Percentiles rank a stretch among this genome's conserved stretches.
These are phyloP conservation scores for Peterozyma xylosa DNA, from an alignment of 805 yeast species.

Conservation along the genomic window DNA sequence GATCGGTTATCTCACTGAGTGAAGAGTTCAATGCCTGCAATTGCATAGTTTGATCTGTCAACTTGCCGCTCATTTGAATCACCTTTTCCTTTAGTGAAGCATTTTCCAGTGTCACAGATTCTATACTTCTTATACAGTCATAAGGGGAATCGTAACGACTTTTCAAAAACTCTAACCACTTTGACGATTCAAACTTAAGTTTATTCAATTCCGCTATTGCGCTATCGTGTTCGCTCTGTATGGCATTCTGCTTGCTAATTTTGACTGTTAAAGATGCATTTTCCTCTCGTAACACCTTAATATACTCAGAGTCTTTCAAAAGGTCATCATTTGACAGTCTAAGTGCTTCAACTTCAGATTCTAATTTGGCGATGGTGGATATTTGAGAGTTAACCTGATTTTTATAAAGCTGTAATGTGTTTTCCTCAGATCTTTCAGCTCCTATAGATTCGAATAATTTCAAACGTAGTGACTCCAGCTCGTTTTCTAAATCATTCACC, in stretches of 20 bases:
- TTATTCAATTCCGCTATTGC: not conserved
- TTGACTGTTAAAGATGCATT: not conserved
- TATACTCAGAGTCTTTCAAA: not conserved
- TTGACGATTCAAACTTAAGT: not conserved
- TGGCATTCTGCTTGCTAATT: not conserved
- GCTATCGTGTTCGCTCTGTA: not conserved
- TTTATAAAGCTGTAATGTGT: not conserved
- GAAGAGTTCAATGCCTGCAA: not conserved
- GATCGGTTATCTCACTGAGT: not conserved
- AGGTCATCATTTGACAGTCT: not conserved
- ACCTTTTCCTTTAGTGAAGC: not conserved
- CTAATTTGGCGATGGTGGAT: not conserved
- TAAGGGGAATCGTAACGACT: not conserved
- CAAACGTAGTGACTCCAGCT: not conserved
- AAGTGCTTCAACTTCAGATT: not conserved
- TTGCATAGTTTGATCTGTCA: not conserved
- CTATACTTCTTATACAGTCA: not conserved
- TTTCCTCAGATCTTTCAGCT: not conserved
- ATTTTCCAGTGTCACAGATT: not conserved
- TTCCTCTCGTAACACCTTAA: not conserved
- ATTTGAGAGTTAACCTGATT: not conserved
- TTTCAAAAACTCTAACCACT: not conserved
- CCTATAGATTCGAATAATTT: not conserved
- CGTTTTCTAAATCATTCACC: slow-evolving; percentile 2
- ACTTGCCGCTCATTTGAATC: not conserved